These are phyloP conservation scores for Saraca asoca DNA, from an alignment of 331 rosid species.

Conservation along the genomic window DNA sequence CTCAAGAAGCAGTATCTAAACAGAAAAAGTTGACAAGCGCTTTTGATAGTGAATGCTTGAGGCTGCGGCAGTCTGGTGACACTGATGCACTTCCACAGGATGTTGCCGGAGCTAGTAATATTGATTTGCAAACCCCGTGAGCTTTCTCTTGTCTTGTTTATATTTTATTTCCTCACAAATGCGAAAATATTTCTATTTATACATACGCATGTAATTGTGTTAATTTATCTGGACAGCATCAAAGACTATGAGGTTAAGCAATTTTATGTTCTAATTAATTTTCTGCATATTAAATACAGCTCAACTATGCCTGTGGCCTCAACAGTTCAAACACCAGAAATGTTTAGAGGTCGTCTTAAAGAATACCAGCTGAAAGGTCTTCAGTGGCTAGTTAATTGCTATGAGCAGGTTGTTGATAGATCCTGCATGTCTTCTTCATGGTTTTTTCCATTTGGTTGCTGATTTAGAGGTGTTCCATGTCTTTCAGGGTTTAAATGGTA, in stretches of 20 bases:
- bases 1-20: conserved; percentile 97
- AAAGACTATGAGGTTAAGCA: conserved; percentile 23
- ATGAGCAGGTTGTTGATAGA: conserved; percentile 77
- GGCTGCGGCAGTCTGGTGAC: conserved; percentile 78
- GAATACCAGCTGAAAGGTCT: conserved; percentile 96
- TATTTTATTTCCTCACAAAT: neutral
- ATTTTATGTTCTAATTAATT: conserved; percentile 25
- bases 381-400: conserved; percentile 98
- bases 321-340: conserved; percentile 84
- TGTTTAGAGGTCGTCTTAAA: conserved; percentile 84
- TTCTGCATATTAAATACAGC: conserved; percentile 50
- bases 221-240: neutral
- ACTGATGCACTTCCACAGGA: conserved; percentile 51
- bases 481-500: conserved; percentile 92
- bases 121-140: conserved; percentile 92
- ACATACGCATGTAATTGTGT: neutral
- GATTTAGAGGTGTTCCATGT: conserved; percentile 4
- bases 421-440: neutral
- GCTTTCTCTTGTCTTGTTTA: conserved; percentile 34
- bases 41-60: conserved; percentile 82
- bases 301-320: conserved; percentile 99
- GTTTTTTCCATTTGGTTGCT: neutral
- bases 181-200: neutral
- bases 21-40: conserved; percentile 82
- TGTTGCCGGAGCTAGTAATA: conserved; percentile 89